Evolutionary conservation across 305 asterid genomes (phyloP).

Genomic region (Fraxinus paxiana): DNA sequence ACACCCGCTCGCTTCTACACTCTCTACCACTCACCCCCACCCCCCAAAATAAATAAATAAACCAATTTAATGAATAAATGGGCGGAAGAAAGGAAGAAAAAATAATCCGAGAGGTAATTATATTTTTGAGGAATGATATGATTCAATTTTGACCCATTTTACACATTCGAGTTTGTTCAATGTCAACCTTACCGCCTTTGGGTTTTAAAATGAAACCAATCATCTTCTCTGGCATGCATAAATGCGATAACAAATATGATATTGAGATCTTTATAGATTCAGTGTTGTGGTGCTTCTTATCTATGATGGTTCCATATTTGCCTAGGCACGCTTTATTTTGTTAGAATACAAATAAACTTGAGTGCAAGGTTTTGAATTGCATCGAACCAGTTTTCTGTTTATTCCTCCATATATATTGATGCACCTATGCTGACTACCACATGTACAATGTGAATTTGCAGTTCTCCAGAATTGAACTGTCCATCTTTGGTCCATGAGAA

Average conservation of each 20-base stretch:
- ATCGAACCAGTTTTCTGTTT: conserved; percentile 7
- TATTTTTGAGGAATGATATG: neutral
- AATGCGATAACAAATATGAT: neutral
- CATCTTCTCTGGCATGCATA: neutral
- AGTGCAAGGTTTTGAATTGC: conserved; percentile 4
- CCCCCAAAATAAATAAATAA: neutral
- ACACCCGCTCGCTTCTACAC: neutral
- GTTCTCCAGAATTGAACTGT: conserved; percentile 61
- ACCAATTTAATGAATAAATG: neutral
- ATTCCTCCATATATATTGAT: conserved; percentile 1
- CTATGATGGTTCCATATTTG: neutral
- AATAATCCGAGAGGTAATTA: neutral
- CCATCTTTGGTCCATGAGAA: conserved; percentile 49
- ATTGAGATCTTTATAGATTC: neutral
- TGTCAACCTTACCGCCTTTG: neutral
- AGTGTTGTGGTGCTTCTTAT: neutral
- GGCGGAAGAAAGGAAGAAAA: neutral
- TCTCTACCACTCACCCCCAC: neutral
- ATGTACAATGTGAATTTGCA: conserved; percentile 35
- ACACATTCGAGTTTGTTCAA: neutral
- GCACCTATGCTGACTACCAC: conserved; percentile 15
- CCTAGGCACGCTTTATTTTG: neutral
- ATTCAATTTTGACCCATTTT: neutral
- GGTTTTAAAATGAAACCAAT: neutral
- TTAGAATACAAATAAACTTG: neutral